A percentile compares a stretch with the other conserved stretches of the same genome.
Conservation (phyloP, 768 basidiomycete genomes). For the Hygrocybe coccinea region DNA sequence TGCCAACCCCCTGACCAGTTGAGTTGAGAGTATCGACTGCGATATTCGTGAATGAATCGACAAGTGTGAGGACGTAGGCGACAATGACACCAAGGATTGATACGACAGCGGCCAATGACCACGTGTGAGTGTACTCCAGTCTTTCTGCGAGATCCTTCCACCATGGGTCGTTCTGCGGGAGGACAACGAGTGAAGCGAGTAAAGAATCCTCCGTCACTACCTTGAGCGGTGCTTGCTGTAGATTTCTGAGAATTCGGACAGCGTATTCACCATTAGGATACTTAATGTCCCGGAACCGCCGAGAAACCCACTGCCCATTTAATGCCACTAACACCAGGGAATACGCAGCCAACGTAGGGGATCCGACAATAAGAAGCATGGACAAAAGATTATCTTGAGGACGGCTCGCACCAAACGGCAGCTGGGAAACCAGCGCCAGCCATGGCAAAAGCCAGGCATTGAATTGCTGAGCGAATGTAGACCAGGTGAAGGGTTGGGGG, state of each 20-base stretch:
- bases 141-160: constrained; percentile 30
- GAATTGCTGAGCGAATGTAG: constrained; percentile 32
- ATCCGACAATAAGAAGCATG: constrained; percentile 37
- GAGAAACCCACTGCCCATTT: constrained; percentile 31
- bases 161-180: constrained; percentile 36
- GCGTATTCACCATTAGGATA: constrained; percentile 26
- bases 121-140: constrained; percentile 36
- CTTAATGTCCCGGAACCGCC: constrained; percentile 18
- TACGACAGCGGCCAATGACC: constrained; percentile 36
- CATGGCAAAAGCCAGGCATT: constrained; percentile 41
- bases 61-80: constrained; percentile 35
- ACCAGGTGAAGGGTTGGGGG: constrained; percentile 22
- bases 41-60: constrained; percentile 23
- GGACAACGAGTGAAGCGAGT: constrained; percentile 25
- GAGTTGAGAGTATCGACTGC: constrained; percentile 20
- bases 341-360: constrained; percentile 39
- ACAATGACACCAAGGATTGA: constrained; percentile 40
- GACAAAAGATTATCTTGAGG: constrained; percentile 33
- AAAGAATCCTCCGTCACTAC: background rate
- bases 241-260: constrained; percentile 28
- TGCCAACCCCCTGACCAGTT: constrained; percentile 39
- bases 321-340: constrained; percentile 28
- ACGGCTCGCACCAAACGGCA: constrained; percentile 37
- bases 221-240: constrained; percentile 38
- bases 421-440: constrained; percentile 39